Percentiles rank a stretch among this genome's conserved stretches.
These are phyloP conservation scores for Aspergillus hancockii DNA, from an alignment of 495 filamentous ascomycete species.

Conservation along the genomic window DNA sequence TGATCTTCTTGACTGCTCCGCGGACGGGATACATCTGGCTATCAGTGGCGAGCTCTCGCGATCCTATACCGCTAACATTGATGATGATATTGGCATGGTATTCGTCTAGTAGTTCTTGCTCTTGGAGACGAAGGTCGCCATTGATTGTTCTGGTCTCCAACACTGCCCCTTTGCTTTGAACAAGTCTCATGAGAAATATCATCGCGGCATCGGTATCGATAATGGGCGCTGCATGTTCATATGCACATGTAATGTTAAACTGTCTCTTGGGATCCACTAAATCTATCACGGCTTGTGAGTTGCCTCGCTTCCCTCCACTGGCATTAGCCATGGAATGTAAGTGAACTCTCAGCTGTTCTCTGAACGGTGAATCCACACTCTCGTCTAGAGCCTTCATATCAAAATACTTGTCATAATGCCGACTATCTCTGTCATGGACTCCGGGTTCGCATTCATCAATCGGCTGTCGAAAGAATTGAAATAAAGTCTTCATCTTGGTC, in stretches of 20 bases:
- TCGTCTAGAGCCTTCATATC: not conserved
- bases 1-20: conserved; percentile 1
- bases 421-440: not conserved
- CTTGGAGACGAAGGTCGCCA: conserved; percentile 18
- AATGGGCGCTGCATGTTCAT: conserved; percentile 46
- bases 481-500: not conserved
- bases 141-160: conserved; percentile 34
- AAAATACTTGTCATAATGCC: not conserved
- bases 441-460: not conserved
- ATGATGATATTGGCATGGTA: conserved; percentile 47
- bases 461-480: not conserved
- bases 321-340: not conserved
- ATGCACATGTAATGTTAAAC: conserved; percentile 40
- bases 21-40: conserved; percentile 1
- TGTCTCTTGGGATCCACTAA: conserved; percentile 38
- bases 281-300: conserved; percentile 24
- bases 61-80: conserved; percentile 45
- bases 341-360: not conserved
- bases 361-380: not conserved
- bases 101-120: conserved; percentile 31
- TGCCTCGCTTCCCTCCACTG: not conserved
- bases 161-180: conserved; percentile 44
- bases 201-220: conserved; percentile 52
- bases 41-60: not conserved
- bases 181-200: conserved; percentile 41